These are phyloP conservation scores for Tetrahymena elliotti DNA, from an alignment of 73 alveolate species.

Conservation along the genomic window DNA sequence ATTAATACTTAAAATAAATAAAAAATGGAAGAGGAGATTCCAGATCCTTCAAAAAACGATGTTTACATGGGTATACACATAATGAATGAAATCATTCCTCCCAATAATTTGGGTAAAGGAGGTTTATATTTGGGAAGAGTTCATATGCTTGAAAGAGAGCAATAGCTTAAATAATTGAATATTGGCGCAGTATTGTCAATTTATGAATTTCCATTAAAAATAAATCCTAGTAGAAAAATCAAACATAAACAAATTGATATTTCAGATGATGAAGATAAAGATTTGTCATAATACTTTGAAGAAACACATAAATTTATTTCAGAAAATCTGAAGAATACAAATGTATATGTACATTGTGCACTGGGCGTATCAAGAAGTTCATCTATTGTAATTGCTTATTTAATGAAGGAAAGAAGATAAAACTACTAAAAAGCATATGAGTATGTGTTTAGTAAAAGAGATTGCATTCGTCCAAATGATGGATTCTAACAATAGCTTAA, in stretches of 20 bases:
- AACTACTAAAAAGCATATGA: conserved; percentile 3
- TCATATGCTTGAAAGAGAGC: background rate
- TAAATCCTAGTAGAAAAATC: background rate
- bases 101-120: background rate
- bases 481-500: conserved; percentile 12
- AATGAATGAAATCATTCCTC: background rate
- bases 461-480: conserved; percentile 4
- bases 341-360: conserved; percentile 23
- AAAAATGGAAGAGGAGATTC: background rate
- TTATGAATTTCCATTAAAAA: background rate
- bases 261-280: conserved; percentile 1
- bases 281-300: conserved; percentile 18
- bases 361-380: conserved; percentile 40
- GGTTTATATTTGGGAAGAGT: conserved; percentile 25
- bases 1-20: too few species aligned
- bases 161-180: background rate
- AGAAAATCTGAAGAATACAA: conserved; percentile 1
- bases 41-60: background rate
- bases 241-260: background rate
- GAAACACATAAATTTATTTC: conserved; percentile 17
- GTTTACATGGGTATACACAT: background rate
- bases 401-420: background rate
- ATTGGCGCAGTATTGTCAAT: conserved; percentile 6
- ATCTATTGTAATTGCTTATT: conserved; percentile 17
- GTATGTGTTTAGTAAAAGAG: conserved; percentile 2